A percentile compares a stretch with the other conserved stretches of the same genome.
Conservation (phyloP, 2,329 filamentous ascomycete species). For the Periglandula ipomoeae region DNA sequence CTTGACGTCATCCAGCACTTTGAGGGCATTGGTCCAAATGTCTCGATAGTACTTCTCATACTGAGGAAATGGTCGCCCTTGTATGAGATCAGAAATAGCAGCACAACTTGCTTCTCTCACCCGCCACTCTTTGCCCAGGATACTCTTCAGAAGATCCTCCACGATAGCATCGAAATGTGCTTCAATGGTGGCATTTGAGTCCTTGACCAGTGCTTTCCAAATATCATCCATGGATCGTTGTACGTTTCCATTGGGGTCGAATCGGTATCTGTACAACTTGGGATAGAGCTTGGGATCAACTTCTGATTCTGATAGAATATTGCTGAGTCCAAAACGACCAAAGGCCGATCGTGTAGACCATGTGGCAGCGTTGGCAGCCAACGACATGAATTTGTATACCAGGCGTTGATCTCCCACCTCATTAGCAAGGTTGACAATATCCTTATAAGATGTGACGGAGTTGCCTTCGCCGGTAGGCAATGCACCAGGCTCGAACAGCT, state of each 20-base stretch:
- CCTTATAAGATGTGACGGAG: slow-evolving; percentile 91
- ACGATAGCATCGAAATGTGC: slow-evolving; percentile 83
- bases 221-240: slow-evolving; percentile 96
- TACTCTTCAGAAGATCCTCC: slow-evolving; percentile 73
- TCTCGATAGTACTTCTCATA: slow-evolving; percentile 79
- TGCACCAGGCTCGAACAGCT: slow-evolving; percentile 86
- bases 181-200: slow-evolving; percentile 67
- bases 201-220: slow-evolving; percentile 92
- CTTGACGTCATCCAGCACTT: slow-evolving; percentile 94
- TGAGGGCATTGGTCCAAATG: slow-evolving; percentile 80
- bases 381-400: slow-evolving; percentile 98
- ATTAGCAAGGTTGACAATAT: slow-evolving; percentile 90
- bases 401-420: slow-evolving; percentile 93
- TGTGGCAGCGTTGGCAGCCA: slow-evolving; percentile 90
- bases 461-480: slow-evolving; percentile 83
- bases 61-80: slow-evolving; percentile 63
- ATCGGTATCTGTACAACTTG: slow-evolving; percentile 88
- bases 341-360: slow-evolving; percentile 98
- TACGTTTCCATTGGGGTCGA: slow-evolving; percentile 90
- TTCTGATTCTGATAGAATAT: slow-evolving; percentile 77
- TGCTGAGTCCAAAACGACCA: slow-evolving; percentile 85
- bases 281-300: slow-evolving; percentile 92
- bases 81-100: slow-evolving; percentile 79
- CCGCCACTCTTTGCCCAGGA: slow-evolving; percentile 87
- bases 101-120: slow-evolving; percentile 86